Base-by-base conservation (phyloP, 2,329 filamentous ascomycete genomes). In the Exophiala oligosperma region DNA sequence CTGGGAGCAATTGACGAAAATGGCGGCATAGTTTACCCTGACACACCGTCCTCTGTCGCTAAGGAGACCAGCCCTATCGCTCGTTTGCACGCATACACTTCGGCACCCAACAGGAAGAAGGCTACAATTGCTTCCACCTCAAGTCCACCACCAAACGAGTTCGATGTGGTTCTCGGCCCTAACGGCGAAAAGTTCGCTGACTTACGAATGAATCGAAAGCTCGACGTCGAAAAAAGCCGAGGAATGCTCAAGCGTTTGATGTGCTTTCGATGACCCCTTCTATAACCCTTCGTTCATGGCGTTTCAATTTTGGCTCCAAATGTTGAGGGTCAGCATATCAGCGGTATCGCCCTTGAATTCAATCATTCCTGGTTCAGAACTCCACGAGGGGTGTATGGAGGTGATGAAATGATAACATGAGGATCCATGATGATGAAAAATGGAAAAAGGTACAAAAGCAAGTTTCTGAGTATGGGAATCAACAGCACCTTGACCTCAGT, bases 1-100 rank as follows among this genome's bases (percentile, higher is more conserved):
- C 46, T 63, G 12, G 61, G 61, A 38, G 58, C 61, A 12, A 63
- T 63, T 43, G 61, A 63, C 51, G 61, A 63, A 17, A 51, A 61
- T 23, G 61, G 58, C 26, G 52, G 57, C 12, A 52, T 32, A 23
- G 49, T 63, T n/a, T 49, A 59, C 8, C 61, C 61, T 2, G 61
- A 63, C 48, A 46, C 57, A 11, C 49, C 55, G 1, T 44, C 56
- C 3, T 59, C 52, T 9, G 41, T 35, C 23, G 40, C 55, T 35
- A 61, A 54, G 17, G 52, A 59, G 28, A 44, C 49, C 29, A 59
- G 57, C 21, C 58, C 61, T 9, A 50, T 61, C 12, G 38, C 57
- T 4, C 58, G 57, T 53, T 50, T 63, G 17, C 61, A 63, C 32
- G 61, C 57, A 8, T 63, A 63, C 37, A 49, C 61, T 12, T 56